Evolutionary conservation across 306 rosid species (phyloP), one percentile per base, ranked within the genome.

Genomic region (Senna tora): DNA sequence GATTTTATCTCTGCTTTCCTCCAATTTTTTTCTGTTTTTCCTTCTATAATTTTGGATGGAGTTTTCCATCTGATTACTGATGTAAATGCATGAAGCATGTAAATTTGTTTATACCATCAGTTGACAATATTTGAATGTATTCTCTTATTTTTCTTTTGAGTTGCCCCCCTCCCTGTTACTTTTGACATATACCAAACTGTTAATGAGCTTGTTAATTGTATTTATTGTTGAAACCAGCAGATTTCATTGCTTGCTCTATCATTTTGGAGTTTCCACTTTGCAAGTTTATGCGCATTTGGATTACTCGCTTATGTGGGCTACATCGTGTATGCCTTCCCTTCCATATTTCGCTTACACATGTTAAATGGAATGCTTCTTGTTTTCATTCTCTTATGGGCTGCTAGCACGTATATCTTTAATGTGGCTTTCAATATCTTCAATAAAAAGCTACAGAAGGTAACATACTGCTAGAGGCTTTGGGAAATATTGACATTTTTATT

Each of bases 361-460:
- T 75, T 93, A 82, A 93, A 93, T 65, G 93, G 95, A 71, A 76
- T 90, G 84, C 91, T 93, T 82, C 98, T 93, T 73, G 96, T 88
- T 85, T 93, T 93, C 91, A 93, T 93, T 85, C 98, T 93, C 79
- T 65, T 93, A 61, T 93, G 98, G 98, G 87, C 96, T 69, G 84
- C 87, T 68, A 87, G 98, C 89, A 93, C 98, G 9, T 93, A 93
- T 80, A 81, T 93, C 72, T 93, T 93, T 87, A 93, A 92, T 75
- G 91, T 92, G 53, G 88, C 88, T 42, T 87, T 87, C 72, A 47
- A 83, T 54, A 84, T 84, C 77, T 84, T 86, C 73, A 81, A 79
- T 72, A 74, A 73, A 72, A 87, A 88, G 80, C 77, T 83, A 5
- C 84, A 85, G 77, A 87, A 92, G 98, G 98, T 92, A 86, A 75